Percentiles rank a stretch among this genome's conserved stretches.
Evolutionary conservation across 1,284 basidiomycete genomes (phyloP).

Genomic region (Testicularia cyperi): DNA sequence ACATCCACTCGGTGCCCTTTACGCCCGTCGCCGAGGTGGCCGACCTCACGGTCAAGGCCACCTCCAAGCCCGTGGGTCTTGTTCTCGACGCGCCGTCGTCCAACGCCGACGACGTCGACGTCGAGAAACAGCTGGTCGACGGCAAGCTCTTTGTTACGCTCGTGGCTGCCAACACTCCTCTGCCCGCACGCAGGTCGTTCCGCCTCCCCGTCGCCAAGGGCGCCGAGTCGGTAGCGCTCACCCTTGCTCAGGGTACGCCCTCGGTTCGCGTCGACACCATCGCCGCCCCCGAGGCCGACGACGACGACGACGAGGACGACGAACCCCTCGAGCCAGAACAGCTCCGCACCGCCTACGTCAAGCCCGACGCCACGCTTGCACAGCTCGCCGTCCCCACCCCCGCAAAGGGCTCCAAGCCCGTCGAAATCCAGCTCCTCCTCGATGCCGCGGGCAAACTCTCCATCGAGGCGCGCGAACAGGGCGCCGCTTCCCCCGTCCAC

Average conservation of each 20-base stretch:
- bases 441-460: constrained; percentile 16
- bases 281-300: constrained; percentile 39
- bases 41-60: constrained; percentile 37
- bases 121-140: constrained; percentile 64
- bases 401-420: constrained; percentile 16
- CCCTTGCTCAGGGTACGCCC: constrained; percentile 85
- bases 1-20: constrained; percentile 40
- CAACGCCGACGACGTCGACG: constrained; percentile 54
- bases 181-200: constrained; percentile 75
- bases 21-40: constrained; percentile 61
- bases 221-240: constrained; percentile 65
- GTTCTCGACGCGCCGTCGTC: constrained; percentile 74
- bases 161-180: constrained; percentile 62
- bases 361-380: constrained; percentile 27
- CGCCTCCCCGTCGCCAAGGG: constrained; percentile 63
- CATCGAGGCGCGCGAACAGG: constrained; percentile 23
- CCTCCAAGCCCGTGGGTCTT: constrained; percentile 70
- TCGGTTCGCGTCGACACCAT: constrained; percentile 71
- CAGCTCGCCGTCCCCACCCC: constrained; percentile 36
- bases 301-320: constrained; percentile 65
- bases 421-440: constrained; percentile 27
- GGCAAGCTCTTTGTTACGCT: constrained; percentile 60
- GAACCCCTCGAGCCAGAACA: constrained; percentile 52
- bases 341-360: constrained; percentile 46
- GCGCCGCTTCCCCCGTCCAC: constrained; percentile 10